Evolutionary conservation across 2,329 filamentous ascomycete genomes (phyloP), one percentile per base, ranked within the genome.

Genomic region (Periconia sp.): DNA sequence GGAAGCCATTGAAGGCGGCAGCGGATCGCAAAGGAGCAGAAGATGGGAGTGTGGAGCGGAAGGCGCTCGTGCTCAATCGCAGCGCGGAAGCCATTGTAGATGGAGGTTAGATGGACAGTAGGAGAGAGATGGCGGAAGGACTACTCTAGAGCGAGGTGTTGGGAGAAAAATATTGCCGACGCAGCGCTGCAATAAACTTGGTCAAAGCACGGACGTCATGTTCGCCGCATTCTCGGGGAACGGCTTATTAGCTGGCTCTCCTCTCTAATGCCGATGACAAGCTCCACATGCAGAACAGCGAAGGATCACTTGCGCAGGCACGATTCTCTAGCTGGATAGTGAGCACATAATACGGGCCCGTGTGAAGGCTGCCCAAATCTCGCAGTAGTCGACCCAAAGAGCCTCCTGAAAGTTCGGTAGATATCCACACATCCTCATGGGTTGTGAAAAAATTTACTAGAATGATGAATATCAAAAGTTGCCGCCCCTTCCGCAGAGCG

Each of bases 41-140:
- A 57, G 85, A 80, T 61, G 83, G 77, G 68, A 89, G 76, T 48
- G 87, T 85, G 68, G 89, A 82, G 78, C 92, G 87, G 71, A 97
- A 81, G 74, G 89, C 85, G 73, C 88, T 83, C 69, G 87, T 85
- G 78, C 87, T 85, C 69, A 95, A 75, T 80, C 89, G 87, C 72
- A 94, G 77, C 71, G 89, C 82, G 69, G 89, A 85, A 72, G 90
- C 87, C 89, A 96, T 96, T 77, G 76, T 82, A 60, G 63, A 57
- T 65, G 64, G 61, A 56, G 51, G 41, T 47, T 29, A 39, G 42
- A 26, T 47, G 51, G 52, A 47, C 43, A 55, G 56, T 52, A 60
- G 57, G 59, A 63, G 50, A 45, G 42, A 44, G 50, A 49, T 52
- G 63, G 62, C 59, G 61, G 61, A 59, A 54, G 52, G 66, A 64